Base-by-base conservation (phyloP, 2,329 filamentous ascomycete species). In the Gaeumannomyces tritici region DNA sequence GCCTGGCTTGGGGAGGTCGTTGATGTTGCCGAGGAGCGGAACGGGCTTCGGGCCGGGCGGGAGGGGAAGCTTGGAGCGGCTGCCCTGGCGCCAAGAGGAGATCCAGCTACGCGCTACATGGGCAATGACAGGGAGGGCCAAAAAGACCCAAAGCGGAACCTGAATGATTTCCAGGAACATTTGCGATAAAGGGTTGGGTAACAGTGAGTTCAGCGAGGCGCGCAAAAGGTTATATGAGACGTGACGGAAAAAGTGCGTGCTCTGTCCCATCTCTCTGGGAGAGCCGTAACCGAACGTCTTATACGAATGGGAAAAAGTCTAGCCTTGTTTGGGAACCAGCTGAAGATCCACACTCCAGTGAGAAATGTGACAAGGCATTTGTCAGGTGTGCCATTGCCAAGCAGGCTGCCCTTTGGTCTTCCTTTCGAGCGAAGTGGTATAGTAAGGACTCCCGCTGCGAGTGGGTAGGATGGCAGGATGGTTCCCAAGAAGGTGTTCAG, bases 1-100 rank as follows among this genome's bases (percentile, higher is more conserved):
- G 1, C 72, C 74, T 0, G 63, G 60, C 0, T 73, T 68, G 0
- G 81, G 81, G 13, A 84, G 69, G 64, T 83, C 80, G 1, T 66
- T 64, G 21, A 83, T 65, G 65, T 83, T 84, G 4, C 82, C 82
- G 4, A 84, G 33, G 0, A 84, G 18, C 0, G 79, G 79, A 8
- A 78, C 67, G 0, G 74, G 74, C 51, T 73, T 79, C 0, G 82
- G 82, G 0, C 82, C 82, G 1, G 81, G 82, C 1, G 80, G 82
- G 9, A 61, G 28, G 3, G 42, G 42, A 24, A 51, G 42, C 42
- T 51, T 51, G 21, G 42, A 51, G 42, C 21, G 42, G 24, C 18
- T 4, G 42, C 42, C 18, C 42, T 8, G 21, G 7, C 18, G 12
- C 42, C 18, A 9, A 21, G 42, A 51, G 42, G 42, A 13, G 21